These are phyloP conservation scores for Tilletia walkeri DNA, from an alignment of 1,284 basidiomycete species.

Conservation along the genomic window DNA sequence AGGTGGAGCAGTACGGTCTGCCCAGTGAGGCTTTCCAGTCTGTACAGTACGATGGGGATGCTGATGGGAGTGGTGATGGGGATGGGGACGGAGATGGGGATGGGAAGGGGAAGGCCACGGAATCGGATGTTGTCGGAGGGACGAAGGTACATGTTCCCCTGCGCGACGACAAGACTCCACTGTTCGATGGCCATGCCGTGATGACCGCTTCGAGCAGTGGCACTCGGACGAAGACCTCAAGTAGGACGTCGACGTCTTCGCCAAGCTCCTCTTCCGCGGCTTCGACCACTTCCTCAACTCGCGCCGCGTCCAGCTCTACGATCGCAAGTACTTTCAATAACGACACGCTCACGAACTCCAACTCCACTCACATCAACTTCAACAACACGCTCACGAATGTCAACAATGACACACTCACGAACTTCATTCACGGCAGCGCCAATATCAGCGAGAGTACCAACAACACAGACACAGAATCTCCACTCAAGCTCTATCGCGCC, in stretches of 20 bases:
- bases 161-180: not conserved
- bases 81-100: not conserved
- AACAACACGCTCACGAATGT: not conserved
- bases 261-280: not conserved
- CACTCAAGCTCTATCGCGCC: not conserved
- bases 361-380: not conserved
- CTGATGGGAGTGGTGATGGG: not conserved
- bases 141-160: no score
- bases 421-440: no score
- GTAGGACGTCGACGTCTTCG: not conserved
- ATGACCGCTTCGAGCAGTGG: not conserved
- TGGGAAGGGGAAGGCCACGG: not conserved
- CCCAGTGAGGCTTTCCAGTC: constrained; percentile 5
- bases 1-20: not conserved
- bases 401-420: not conserved
- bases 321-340: not conserved
- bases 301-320: not conserved
- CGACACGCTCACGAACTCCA: no score
- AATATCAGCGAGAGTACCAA: no score
- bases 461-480: no score
- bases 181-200: not conserved
- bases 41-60: not conserved
- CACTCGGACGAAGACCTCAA: not conserved
- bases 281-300: not conserved
- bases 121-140: not conserved